phyloP scores from a whole-genome alignment of 768 basidiomycete genomes.

The Dendrothele bispora region DNA sequence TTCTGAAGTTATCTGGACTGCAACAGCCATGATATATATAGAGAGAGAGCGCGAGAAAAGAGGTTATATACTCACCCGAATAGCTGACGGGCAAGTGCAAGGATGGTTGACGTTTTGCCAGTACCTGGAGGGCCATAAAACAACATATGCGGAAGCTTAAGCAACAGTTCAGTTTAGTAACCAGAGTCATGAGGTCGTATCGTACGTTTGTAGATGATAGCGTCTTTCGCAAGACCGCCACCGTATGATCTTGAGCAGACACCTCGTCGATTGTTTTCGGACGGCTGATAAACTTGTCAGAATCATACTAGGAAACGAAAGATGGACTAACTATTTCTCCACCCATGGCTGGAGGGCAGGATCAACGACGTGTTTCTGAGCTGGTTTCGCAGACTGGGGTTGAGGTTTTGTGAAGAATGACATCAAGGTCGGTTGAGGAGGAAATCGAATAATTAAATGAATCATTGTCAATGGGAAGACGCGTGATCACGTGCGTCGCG shows the following conservation, averaged over 20 bases:
- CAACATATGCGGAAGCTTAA: constrained; percentile 95
- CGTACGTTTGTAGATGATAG: constrained; percentile 88
- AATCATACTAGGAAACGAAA: not conserved
- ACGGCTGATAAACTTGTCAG: constrained; percentile 53
- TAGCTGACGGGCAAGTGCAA: constrained; percentile 89
- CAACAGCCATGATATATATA: not conserved
- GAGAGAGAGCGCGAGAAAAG: not conserved
- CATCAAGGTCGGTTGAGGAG: constrained; percentile 37
- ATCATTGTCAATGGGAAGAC: constrained; percentile 21
- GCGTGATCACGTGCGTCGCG: constrained; percentile 48
- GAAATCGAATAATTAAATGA: constrained; percentile 6
- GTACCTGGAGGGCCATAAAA: constrained; percentile 99
- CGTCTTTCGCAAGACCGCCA: constrained; percentile 88
- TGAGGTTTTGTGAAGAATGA: constrained; percentile 70
- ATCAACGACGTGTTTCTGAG: constrained; percentile 47
- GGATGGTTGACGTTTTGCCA: constrained; percentile 97
- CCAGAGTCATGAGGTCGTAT: not conserved
- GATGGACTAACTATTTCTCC: constrained; percentile 86
- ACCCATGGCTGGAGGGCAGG: constrained; percentile 90
- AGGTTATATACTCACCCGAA: constrained; percentile 69
- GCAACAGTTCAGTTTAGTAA: constrained; percentile 11
- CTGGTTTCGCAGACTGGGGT: constrained; percentile 37
- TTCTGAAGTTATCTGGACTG: constrained; percentile 92
- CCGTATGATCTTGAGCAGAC: constrained; percentile 95
- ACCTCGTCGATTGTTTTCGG: constrained; percentile 98